Evolutionary conservation across 1,284 basidiomycete genomes (phyloP), one percentile per base, ranked within the genome.

Genomic region (Microbotryomycetes sp.): DNA sequence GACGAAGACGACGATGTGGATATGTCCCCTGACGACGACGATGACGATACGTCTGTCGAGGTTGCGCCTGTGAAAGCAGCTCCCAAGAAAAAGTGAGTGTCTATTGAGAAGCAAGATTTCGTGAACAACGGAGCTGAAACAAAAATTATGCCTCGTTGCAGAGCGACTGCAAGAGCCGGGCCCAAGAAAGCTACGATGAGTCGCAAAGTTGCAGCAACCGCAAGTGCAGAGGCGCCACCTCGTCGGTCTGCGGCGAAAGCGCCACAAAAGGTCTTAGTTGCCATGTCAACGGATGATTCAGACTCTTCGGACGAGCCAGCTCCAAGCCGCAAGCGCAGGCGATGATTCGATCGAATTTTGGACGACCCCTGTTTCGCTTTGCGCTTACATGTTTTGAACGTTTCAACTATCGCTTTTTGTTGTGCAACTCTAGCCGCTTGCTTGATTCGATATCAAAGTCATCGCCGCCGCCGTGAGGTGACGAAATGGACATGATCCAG

Each of bases 371-470:
- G n/a, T n/a, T n/a, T n/a, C n/a, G n/a, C n/a, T n/a, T n/a, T n/a
- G n/a, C n/a, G n/a, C n/a, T n/a, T n/a, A n/a, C n/a, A n/a, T n/a
- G n/a, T n/a, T n/a, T n/a, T n/a, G n/a, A n/a, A n/a, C n/a, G n/a
- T n/a, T n/a, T n/a, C n/a, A n/a, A n/a, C 36, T 42, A 12, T 42
- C 36, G 9, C 36, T 42, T 42, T 42, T 42, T 42, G 73, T 31
- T 73, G 71, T 23, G 74, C 77, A 26, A 79, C 81, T 28, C 75
- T 80, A 49, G 79, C 80, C 42, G 84, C 82, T 42, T 42, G 36
- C 36, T 42, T 42, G 36, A 42, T 74, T 56, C 49, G 46, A 67
- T 62, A 53, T 65, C 58, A 42, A 64, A 49, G 36, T 59, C 59
- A 67, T 62, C 50, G 63, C 68, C 6, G 65, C 63, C 19, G 65